These are phyloP conservation scores for Sugiyamaella grinbergsii DNA, from an alignment of 1,139 yeast genomes.

Conservation along the genomic window DNA sequence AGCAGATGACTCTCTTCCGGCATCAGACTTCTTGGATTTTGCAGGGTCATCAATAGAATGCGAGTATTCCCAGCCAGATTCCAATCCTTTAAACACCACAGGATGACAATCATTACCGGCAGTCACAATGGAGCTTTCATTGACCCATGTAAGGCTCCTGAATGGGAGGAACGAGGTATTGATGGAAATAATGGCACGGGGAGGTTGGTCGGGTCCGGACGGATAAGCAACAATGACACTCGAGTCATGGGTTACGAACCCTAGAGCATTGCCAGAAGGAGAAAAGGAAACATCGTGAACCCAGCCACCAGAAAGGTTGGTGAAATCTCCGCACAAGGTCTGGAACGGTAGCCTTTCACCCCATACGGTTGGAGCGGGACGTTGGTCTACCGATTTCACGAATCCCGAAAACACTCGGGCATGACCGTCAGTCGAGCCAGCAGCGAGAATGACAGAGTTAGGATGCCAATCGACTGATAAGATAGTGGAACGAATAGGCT, in stretches of 20 bases:
- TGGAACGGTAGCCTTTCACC: conserved; percentile 96
- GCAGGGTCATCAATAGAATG: conserved; percentile 65
- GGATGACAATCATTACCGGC: conserved; percentile 96
- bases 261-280: conserved; percentile 76
- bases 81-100: conserved; percentile 74
- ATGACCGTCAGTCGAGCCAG: conserved; percentile 95
- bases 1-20: conserved; percentile 75
- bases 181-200: conserved; percentile 49
- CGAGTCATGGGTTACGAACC: conserved; percentile 79
- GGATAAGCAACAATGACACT: conserved; percentile 77
- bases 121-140: conserved; percentile 67
- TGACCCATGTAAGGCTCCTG: conserved; percentile 68
- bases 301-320: conserved; percentile 82
- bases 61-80: conserved; percentile 66
- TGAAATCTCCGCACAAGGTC: conserved; percentile 83
- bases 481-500: conserved; percentile 86
- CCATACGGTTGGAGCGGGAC: conserved; percentile 84
- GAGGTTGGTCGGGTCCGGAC: conserved; percentile 64
- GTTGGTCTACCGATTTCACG: conserved; percentile 83
- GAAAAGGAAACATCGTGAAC: conserved; percentile 88
- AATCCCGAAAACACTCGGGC: conserved; percentile 92
- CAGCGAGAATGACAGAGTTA: conserved; percentile 82
- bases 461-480: conserved; percentile 93
- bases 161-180: conserved; percentile 83
- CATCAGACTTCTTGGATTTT: conserved; percentile 52